These are phyloP conservation scores for Articulospora tetracladia DNA, from an alignment of 495 filamentous ascomycete genomes.

Conservation along the genomic window DNA sequence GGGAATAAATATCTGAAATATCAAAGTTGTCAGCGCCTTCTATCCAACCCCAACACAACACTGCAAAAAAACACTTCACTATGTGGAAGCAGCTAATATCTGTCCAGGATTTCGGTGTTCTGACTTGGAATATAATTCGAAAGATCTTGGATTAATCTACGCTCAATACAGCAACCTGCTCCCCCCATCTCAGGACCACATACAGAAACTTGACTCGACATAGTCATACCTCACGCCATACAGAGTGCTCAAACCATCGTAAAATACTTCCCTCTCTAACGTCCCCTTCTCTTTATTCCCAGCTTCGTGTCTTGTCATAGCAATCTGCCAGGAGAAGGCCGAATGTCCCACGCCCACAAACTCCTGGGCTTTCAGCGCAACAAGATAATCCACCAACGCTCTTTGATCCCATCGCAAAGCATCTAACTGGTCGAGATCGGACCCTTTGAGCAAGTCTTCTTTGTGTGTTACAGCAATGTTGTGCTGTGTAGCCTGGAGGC, in stretches of 20 bases:
- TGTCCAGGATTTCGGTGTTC: no score
- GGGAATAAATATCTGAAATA: no score
- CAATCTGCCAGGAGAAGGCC: constrained; percentile 19
- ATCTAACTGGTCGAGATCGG: constrained; percentile 14
- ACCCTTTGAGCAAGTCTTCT: constrained; percentile 17
- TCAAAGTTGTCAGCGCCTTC: no score
- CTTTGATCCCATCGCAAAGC: constrained; percentile 22
- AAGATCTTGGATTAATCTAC: no score
- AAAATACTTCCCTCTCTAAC: constrained; percentile 8
- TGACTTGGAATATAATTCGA: no score
- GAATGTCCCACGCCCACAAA: constrained; percentile 23
- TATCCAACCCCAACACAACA: no score
- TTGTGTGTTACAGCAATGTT: constrained; percentile 21
- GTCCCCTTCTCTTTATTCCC: constrained; percentile 9
- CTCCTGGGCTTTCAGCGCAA: constrained; percentile 17
- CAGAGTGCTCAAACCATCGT: constrained; percentile 20
- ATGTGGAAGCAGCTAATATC: no score
- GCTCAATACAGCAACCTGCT: not conserved
- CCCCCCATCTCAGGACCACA: constrained; percentile 17
- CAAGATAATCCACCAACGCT: constrained; percentile 22
- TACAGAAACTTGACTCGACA: constrained; percentile 20
- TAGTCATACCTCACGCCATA: constrained; percentile 19
- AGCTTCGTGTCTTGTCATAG: constrained; percentile 18
- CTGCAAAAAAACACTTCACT: no score
- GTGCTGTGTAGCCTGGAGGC: constrained; percentile 1